A percentile compares a stretch with the other conserved stretches of the same genome.
phyloP scores from a whole-genome alignment of 768 basidiomycete genomes.

The Chalciporus pseudorubinellus region DNA sequence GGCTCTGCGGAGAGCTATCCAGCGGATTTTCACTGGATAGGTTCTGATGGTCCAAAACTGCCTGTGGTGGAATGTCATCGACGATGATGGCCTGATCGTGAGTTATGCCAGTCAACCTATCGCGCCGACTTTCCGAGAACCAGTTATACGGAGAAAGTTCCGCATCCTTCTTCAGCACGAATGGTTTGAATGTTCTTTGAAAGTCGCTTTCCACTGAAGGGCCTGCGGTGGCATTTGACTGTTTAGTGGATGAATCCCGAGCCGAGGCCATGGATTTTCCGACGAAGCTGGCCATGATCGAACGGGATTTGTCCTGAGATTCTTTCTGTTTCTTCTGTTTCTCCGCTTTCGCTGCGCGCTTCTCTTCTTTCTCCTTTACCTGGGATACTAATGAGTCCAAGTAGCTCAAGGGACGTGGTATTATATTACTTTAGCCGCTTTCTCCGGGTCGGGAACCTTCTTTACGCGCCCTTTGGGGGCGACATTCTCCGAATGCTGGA shows the following conservation, averaged over 20 bases:
- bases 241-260: constrained; percentile 23
- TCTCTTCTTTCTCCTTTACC: constrained; percentile 70
- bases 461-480: constrained; percentile 41
- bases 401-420: background rate
- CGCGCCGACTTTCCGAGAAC: constrained; percentile 43
- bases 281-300: constrained; percentile 78
- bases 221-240: constrained; percentile 24
- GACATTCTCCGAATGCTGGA: constrained; percentile 25
- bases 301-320: constrained; percentile 68
- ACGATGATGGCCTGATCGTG: constrained; percentile 57
- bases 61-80: constrained; percentile 36
- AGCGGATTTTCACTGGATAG: background rate
- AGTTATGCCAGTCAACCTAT: constrained; percentile 19
- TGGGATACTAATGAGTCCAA: constrained; percentile 26
- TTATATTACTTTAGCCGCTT: constrained; percentile 32
- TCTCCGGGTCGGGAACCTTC: constrained; percentile 56
- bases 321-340: constrained; percentile 72
- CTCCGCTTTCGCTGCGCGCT: constrained; percentile 65
- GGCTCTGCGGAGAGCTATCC: constrained; percentile 1
- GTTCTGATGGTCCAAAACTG: constrained; percentile 6
- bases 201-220: constrained; percentile 60
- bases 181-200: constrained; percentile 73
- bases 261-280: constrained; percentile 50
- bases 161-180: constrained; percentile 72
- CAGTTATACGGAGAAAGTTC: constrained; percentile 71